Conservation (phyloP, 2,329 filamentous ascomycete species). For the Fusarium agapanthi region DNA sequence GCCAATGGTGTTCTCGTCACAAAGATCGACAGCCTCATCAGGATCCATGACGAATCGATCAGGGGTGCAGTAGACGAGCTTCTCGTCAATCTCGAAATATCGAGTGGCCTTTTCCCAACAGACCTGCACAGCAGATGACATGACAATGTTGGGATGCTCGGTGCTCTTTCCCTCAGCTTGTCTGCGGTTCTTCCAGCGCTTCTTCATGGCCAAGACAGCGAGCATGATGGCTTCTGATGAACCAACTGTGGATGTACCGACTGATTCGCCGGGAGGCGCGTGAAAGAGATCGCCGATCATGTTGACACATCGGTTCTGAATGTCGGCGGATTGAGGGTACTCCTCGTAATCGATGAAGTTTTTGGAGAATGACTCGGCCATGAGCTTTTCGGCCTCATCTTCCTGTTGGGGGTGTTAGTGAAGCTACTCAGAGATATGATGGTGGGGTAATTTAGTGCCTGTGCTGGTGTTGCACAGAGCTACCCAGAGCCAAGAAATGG, state of each 20-base stretch:
- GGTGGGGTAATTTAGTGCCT: constrained; percentile 3
- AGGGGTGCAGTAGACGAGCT: constrained; percentile 72
- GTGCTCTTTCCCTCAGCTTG: constrained; percentile 82
- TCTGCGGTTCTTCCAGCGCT: constrained; percentile 88
- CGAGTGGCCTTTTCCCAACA: constrained; percentile 94
- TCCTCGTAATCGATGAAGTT: constrained; percentile 95
- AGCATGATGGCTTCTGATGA: constrained; percentile 91
- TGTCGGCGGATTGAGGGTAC: constrained; percentile 82
- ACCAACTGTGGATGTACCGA: constrained; percentile 89
- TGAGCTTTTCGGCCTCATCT: constrained; percentile 94
- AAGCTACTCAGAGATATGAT: constrained; percentile 16
- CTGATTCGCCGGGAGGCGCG: constrained; percentile 73
- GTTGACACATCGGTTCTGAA: constrained; percentile 90
- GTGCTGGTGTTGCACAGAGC: background rate
- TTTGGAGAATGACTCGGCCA: constrained; percentile 90
- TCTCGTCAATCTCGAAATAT: constrained; percentile 94
- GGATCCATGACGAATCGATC: constrained; percentile 72
- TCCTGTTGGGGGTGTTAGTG: constrained; percentile 62
- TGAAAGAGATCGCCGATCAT: constrained; percentile 94
- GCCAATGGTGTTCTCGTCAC: constrained; percentile 81
- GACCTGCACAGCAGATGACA: constrained; percentile 95
- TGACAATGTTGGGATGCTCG: constrained; percentile 88
- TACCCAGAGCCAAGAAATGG: constrained; percentile 27
- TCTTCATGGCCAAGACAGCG: constrained; percentile 90
- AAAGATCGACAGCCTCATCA: constrained; percentile 65